phyloP scores from a whole-genome alignment of 306 rosid species.

The Cucumis cinereus region DNA sequence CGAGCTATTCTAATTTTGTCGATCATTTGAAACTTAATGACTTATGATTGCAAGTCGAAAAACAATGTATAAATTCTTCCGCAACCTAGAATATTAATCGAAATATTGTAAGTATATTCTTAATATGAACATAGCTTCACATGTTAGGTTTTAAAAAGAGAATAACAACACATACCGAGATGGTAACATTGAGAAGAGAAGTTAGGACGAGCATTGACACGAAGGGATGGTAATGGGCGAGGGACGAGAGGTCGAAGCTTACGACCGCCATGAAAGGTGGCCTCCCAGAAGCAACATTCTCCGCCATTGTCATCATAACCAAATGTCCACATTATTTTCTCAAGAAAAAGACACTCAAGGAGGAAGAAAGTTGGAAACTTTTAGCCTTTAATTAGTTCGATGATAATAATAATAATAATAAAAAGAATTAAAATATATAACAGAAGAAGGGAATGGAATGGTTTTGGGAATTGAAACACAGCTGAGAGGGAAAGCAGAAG shows the following conservation, averaged over 20 bases:
- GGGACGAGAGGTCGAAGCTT: constrained; percentile 76
- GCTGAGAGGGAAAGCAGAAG: neutral
- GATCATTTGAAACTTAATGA: no score
- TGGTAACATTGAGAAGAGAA: constrained; percentile 55
- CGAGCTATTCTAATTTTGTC: no score
- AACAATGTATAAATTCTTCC: no score
- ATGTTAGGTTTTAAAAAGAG: no score
- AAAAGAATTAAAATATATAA: no score
- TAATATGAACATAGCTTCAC: no score
- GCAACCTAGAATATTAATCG: no score
- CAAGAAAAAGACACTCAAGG: neutral
- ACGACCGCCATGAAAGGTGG: constrained; percentile 31
- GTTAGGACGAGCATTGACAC: constrained; percentile 22
- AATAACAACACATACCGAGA: neutral
- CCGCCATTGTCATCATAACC: constrained; percentile 47
- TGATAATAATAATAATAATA: no score
- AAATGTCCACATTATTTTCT: constrained; percentile 56
- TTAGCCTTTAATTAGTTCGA: neutral
- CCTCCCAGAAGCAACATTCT: constrained; percentile 48
- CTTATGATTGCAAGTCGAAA: neutral
- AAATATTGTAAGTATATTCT: no score
- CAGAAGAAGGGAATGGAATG: neutral
- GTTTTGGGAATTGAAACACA: constrained; percentile 1
- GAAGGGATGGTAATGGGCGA: constrained; percentile 38
- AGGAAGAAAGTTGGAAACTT: neutral